These are phyloP conservation scores for Aspergillus sergii DNA, from an alignment of 2,329 filamentous ascomycete species.

Conservation along the genomic window DNA sequence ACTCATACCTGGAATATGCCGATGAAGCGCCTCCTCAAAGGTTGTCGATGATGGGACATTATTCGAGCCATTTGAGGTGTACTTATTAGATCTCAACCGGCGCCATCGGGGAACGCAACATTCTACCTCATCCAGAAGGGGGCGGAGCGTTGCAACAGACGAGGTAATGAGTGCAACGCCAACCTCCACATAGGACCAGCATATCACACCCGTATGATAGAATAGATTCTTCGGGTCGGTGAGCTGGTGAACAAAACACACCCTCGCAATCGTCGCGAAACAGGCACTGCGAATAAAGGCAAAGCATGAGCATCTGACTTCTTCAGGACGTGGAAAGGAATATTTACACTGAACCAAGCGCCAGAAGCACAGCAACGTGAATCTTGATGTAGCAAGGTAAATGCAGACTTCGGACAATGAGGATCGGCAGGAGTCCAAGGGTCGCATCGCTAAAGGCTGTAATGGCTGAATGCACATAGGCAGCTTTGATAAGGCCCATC, in stretches of 20 bases:
- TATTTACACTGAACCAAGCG: slow-evolving; percentile 3
- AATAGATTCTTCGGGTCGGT: slow-evolving; percentile 10
- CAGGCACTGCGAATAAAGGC: not conserved
- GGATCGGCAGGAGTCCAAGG: slow-evolving; percentile 1
- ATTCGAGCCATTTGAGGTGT: not conserved
- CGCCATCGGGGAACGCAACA: not conserved
- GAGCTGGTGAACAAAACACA: slow-evolving; percentile 3
- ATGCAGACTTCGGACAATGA: slow-evolving; percentile 5
- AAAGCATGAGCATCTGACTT: not conserved
- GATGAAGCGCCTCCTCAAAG: not conserved
- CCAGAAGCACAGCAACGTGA: not conserved
- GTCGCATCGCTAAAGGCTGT: not conserved
- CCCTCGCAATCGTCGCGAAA: not conserved
- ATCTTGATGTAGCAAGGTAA: not conserved
- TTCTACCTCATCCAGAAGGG: not conserved
- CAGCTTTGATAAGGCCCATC: not conserved
- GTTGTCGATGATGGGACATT: not conserved
- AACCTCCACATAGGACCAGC: slow-evolving; percentile 4
- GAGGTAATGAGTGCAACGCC: slow-evolving; percentile 4
- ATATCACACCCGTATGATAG: not conserved
- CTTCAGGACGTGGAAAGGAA: not conserved
- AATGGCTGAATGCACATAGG: slow-evolving; percentile 8
- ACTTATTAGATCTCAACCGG: not conserved
- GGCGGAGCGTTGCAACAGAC: slow-evolving; percentile 5
- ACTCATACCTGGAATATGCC: not conserved